Evolutionary conservation across 805 yeast species (phyloP).

Genomic region (Kockiozyma suomiensis): DNA sequence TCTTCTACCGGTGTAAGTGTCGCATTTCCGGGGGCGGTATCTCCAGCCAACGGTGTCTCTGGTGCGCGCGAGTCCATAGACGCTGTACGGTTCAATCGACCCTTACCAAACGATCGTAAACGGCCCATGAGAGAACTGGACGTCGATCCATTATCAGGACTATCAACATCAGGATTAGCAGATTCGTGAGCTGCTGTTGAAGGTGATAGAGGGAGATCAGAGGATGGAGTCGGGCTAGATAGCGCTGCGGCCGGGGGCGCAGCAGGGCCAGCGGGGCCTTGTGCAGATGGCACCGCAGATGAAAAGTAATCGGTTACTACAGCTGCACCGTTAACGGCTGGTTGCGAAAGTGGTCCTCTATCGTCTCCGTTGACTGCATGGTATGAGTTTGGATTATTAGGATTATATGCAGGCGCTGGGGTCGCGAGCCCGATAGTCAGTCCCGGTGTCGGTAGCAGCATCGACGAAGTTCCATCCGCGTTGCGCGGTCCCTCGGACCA

Average conservation of each 20-base stretch:
- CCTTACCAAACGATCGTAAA: constrained; percentile 40
- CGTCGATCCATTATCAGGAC: constrained; percentile 14
- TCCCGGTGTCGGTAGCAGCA: constrained; percentile 30
- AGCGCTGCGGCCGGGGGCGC: constrained; percentile 12
- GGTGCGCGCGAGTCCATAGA: constrained; percentile 18
- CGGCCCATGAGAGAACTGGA: constrained; percentile 40
- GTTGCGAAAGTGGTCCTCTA: constrained; percentile 6
- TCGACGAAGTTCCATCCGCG: not conserved
- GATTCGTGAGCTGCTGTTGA: not conserved
- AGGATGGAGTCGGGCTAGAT: constrained; percentile 13
- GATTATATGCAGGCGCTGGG: constrained; percentile 35
- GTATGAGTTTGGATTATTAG: constrained; percentile 10
- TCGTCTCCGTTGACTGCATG: constrained; percentile 12
- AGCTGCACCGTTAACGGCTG: not conserved
- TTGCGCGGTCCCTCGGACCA: constrained; percentile 17
- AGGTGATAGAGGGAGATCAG: constrained; percentile 1
- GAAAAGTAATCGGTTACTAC: constrained; percentile 33
- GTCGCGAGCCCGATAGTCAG: constrained; percentile 33
- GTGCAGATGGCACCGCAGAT: constrained; percentile 22
- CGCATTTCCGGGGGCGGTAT: constrained; percentile 25
- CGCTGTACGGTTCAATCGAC: constrained; percentile 25
- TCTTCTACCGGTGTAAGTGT: constrained; percentile 27
- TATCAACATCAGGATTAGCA: not conserved
- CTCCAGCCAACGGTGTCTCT: constrained; percentile 17
- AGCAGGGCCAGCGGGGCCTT: constrained; percentile 5